A percentile compares a stretch with the other conserved stretches of the same genome.
phyloP scores from a whole-genome alignment of 148 eudicot species.

The Heliosperma pusillum region DNA sequence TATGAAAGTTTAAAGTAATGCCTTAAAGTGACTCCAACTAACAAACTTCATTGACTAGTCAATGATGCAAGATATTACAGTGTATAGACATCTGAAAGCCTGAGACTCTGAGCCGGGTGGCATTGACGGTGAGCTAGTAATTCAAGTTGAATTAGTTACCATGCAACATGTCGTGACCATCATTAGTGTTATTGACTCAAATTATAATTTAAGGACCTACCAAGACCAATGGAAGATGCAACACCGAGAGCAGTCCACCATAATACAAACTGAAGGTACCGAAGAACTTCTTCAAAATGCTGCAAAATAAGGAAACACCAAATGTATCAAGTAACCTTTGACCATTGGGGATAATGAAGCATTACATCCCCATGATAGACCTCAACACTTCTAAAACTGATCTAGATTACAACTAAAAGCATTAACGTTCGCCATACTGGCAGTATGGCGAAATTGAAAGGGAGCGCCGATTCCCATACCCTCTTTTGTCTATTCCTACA shows the following conservation, averaged over 20 bases:
- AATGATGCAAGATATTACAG: not conserved
- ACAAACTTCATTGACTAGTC: not conserved
- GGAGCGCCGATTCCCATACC: too few species aligned
- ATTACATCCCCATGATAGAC: too few species aligned
- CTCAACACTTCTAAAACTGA: too few species aligned
- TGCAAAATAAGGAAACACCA: constrained; percentile 36
- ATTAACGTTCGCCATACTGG: too few species aligned
- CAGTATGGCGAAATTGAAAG: too few species aligned
- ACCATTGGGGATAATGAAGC: not conserved
- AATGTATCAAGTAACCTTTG: not conserved
- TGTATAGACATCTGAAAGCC: too few species aligned
- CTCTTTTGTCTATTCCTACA: too few species aligned
- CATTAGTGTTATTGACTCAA: not conserved
- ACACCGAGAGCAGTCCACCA: constrained; percentile 99
- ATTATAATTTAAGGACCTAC: constrained; percentile 36
- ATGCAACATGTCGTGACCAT: not conserved
- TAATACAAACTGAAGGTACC: constrained; percentile 64
- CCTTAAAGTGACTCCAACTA: not conserved
- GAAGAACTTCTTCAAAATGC: constrained; percentile 72
- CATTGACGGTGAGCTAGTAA: not conserved
- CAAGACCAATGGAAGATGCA: constrained; percentile 98
- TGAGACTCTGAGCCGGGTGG: not conserved
- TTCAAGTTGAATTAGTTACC: not conserved
- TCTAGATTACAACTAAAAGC: too few species aligned
- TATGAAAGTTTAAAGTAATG: not conserved